Evolutionary conservation across 2,329 filamentous ascomycete genomes (phyloP).

Genomic region (Penicillium sp.): DNA sequence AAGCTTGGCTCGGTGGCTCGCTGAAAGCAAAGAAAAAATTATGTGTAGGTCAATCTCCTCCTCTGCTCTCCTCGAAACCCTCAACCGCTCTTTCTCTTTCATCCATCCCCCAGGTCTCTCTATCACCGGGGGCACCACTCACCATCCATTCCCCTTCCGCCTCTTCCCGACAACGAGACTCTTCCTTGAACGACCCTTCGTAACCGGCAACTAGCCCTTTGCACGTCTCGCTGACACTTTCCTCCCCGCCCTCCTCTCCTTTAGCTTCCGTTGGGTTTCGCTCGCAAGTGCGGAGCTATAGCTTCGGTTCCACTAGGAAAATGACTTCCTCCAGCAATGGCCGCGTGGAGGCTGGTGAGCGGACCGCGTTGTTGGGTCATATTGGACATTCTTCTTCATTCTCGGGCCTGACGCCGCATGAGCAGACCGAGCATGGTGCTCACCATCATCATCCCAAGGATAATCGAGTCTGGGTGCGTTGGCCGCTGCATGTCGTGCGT

Average conservation of each 20-base stretch:
- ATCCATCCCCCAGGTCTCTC: background rate
- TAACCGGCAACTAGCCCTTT: background rate
- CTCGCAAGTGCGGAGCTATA: constrained; percentile 36
- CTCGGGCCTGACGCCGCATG: constrained; percentile 23
- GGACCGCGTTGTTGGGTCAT: constrained; percentile 37
- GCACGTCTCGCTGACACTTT: constrained; percentile 1
- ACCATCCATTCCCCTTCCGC: background rate
- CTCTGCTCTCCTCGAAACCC: background rate
- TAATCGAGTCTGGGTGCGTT: constrained; percentile 42
- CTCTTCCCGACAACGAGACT: background rate
- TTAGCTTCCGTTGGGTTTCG: constrained; percentile 35
- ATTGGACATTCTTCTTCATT: constrained; percentile 18
- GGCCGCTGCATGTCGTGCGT: constrained; percentile 44
- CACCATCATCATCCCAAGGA: constrained; percentile 42
- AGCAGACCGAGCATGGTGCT: constrained; percentile 19
- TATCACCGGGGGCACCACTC: background rate
- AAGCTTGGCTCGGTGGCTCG: constrained; percentile 19
- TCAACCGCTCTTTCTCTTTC: background rate
- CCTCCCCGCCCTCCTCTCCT: background rate
- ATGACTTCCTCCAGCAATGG: constrained; percentile 42
- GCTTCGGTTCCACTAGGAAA: constrained; percentile 33
- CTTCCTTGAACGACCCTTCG: background rate
- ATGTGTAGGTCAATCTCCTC: constrained; percentile 24
- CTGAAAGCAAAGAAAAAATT: background rate
- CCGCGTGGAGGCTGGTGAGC: constrained; percentile 38